Percentiles rank a stretch among this genome's conserved stretches.
Conservation (phyloP, 2,329 filamentous ascomycete species). For the Xylariales sp. region DNA sequence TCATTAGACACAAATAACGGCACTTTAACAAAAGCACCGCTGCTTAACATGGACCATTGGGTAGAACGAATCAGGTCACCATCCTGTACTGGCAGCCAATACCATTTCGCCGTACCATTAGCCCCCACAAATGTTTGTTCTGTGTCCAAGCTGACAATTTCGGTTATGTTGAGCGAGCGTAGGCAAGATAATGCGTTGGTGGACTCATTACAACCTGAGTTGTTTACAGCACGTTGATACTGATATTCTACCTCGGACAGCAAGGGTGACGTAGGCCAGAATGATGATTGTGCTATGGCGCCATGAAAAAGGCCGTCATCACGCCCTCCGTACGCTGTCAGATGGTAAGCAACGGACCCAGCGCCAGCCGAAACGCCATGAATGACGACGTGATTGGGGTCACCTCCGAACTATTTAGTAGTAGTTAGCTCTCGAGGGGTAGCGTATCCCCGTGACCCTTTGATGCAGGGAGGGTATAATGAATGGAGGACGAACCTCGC, state of each 20-base stretch:
- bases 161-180: conserved; percentile 27
- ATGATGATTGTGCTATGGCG: conserved; percentile 39
- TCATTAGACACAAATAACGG: conserved; percentile 48
- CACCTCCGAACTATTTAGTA: conserved; percentile 55
- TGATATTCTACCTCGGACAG: conserved; percentile 40
- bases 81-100: conserved; percentile 36
- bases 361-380: conserved; percentile 64
- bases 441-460: neutral
- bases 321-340: conserved; percentile 46
- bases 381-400: conserved; percentile 60
- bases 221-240: conserved; percentile 37
- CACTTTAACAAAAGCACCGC: conserved; percentile 43
- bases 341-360: conserved; percentile 54
- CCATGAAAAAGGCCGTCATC: conserved; percentile 42
- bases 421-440: neutral
- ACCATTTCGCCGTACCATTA: conserved; percentile 33
- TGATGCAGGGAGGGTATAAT: too few relatives aligned
- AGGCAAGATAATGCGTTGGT: conserved; percentile 36
- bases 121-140: conserved; percentile 28
- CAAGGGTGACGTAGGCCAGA: conserved; percentile 37
- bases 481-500: neutral
- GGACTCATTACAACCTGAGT: conserved; percentile 28
- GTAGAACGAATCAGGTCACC: conserved; percentile 40
- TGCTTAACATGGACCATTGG: conserved; percentile 38
- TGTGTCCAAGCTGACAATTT: conserved; percentile 33